These are phyloP conservation scores for Penicillium subrubescens DNA, from an alignment of 495 filamentous ascomycete genomes.

Conservation along the genomic window DNA sequence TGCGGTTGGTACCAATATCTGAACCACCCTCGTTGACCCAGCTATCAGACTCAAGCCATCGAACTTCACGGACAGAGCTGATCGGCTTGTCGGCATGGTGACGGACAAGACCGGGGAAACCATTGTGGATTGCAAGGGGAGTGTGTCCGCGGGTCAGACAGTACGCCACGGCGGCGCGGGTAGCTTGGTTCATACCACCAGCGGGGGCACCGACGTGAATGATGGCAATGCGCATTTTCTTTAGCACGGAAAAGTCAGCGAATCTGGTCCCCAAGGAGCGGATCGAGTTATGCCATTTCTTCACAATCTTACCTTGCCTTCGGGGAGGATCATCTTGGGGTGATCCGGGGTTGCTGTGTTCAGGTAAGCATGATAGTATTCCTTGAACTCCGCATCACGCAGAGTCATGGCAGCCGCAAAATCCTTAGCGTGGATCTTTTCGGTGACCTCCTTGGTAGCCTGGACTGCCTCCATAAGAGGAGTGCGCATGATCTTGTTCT, in stretches of 20 bases:
- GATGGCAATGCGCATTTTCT: slow-evolving; percentile 92
- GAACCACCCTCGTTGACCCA: slow-evolving; percentile 98
- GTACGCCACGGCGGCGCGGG: slow-evolving; percentile 93
- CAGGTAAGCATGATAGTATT: slow-evolving; percentile 86
- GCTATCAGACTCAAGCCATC: slow-evolving; percentile 90
- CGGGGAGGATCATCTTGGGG: slow-evolving; percentile 61
- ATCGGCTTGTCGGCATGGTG: slow-evolving; percentile 83
- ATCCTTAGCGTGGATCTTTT: slow-evolving; percentile 76
- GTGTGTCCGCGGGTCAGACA: slow-evolving; percentile 92
- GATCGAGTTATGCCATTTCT: not conserved
- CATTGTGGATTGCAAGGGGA: slow-evolving; percentile 91
- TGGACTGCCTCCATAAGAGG: slow-evolving; percentile 86
- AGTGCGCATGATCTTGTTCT: slow-evolving; percentile 95
- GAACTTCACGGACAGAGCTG: slow-evolving; percentile 78
- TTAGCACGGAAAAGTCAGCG: not conserved
- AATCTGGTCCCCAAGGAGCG: not conserved
- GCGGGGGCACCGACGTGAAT: slow-evolving; percentile 97
- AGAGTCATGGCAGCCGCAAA: slow-evolving; percentile 84
- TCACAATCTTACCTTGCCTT: slow-evolving; percentile 63
- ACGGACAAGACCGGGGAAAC: slow-evolving; percentile 90
- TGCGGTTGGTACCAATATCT: slow-evolving; percentile 97
- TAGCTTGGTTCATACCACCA: slow-evolving; percentile 98
- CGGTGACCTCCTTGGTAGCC: slow-evolving; percentile 79
- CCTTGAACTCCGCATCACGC: slow-evolving; percentile 90
- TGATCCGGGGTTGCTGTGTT: slow-evolving; percentile 80